Base-by-base conservation (phyloP, 306 rosid genomes). In the Nissolia schottii region DNA sequence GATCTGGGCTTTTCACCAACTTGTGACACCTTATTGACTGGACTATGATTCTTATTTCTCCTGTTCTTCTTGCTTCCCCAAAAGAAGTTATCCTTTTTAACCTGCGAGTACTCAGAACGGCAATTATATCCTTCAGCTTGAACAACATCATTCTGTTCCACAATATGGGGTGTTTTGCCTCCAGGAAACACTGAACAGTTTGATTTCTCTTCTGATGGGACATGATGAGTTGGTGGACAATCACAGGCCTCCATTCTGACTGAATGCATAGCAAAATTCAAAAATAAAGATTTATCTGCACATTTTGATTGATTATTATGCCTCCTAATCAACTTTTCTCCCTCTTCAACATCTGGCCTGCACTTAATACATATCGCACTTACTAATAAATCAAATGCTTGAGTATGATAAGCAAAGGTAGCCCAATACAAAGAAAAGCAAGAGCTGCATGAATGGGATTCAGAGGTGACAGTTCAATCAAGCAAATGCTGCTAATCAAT, bases 221-320 rank as follows among this genome's bases (percentile, higher is more conserved):
- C 85, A 54, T 82, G 82, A 81, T 88, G 87, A 71, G 83, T 83
- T 69, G 97, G 96, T 43, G 98, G 97, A 78, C 98, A 93, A 86
- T 93, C 98, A 80, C 98, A 93, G 79, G 98, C 98, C 83, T 93
- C 97, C 97, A 90, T 86, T 85, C 98, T 81, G 54, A 90, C 94
- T 4, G 98, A 93, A 76, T 93, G 98, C 98, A 89, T 90, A n/a
- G 98, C 98, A 70, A 93, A 93, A 74, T 93, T 93, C 73, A 91
- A 80, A 82, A 93, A 89, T 75, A 93, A 79, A 60, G 98, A 90
- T 64, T 83, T 95, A 77, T 93, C 97, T 3, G 86, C 92, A 83
- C 93, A 91, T 84, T 93, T 93, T 23, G 97, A 66, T 70, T 87
- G 97, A 80, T 74, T 88, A 51, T 81, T 83, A 80, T 87, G 98